Evolutionary conservation across 768 basidiomycete species (phyloP), one percentile per base, ranked within the genome.

Genomic region (Lactarius evosmus): DNA sequence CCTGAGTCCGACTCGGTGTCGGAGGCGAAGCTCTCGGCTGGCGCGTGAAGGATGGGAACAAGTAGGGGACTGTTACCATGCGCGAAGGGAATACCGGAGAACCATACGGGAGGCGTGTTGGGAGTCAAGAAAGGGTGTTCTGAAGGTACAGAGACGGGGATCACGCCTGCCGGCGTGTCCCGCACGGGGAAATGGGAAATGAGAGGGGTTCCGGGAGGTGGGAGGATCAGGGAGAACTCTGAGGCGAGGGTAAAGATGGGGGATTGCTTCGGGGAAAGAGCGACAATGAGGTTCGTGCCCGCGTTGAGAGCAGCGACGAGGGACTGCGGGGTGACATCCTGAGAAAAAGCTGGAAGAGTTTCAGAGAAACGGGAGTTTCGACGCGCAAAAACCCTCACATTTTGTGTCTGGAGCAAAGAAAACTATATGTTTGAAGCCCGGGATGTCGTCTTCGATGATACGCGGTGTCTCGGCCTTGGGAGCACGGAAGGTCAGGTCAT

Each of bases 151-250:
- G 81, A 61, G 17, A 94, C 83, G 19, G 90, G 89, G 34, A 93
- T 81, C 29, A 91, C 77, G 0, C 81, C 83, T 0, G 83, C 75
- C 0, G 84, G 79, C n/a, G 82, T 82, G n/a, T 83, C 75, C 44
- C 90, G 85, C 71, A 85, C 81, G 29, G 87, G 86, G 79, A 94
- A 92, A 74, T 96, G 91, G 4, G 95, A 95, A 66, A 96, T 72
- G 55, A 97, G 82, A 2, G 88, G 87, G 0, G 88, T 88, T 1
- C 87, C 87, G 2, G 93, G 89, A 6, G 93, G 92, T 19, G 91
- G 90, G 29, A 93, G 87, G 58, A 93, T 84, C 61, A 98, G 81
- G 40, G 90, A 91, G 79, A 98, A 98, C 78, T 99, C 97, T 55
- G 92, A 75, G 0, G 94, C 92, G 60, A 96, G 83, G 14, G 89